Conservation (phyloP, 2,329 filamentous ascomycete species). For the Stagonosporopsis chrysanthemi region DNA sequence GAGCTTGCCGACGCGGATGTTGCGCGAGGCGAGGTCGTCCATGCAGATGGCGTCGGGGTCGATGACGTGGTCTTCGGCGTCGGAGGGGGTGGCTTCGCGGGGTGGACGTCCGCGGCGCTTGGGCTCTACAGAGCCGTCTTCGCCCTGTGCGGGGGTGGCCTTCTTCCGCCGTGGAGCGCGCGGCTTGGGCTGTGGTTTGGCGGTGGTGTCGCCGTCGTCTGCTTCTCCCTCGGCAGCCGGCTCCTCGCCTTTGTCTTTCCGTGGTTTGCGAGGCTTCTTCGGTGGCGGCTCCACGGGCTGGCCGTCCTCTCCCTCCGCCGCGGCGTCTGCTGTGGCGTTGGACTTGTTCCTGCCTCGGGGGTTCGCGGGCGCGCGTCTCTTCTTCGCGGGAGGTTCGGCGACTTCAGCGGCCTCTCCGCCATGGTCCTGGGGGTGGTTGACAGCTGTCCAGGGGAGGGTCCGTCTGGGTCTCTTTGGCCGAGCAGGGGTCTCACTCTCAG, state of each 20-base stretch:
- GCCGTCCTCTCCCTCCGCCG: conserved; percentile 21
- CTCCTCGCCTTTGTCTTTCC: conserved; percentile 34
- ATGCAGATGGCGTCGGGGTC: conserved; percentile 74
- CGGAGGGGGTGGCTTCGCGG: conserved; percentile 47
- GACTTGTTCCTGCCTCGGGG: conserved; percentile 20
- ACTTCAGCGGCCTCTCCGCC: conserved; percentile 17
- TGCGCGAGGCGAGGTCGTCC: conserved; percentile 73
- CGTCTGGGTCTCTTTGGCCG: conserved; percentile 17
- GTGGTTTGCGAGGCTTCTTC: conserved; percentile 42
- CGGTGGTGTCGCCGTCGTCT: conserved; percentile 22
- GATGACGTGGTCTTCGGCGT: conserved; percentile 56
- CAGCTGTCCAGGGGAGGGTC: conserved; percentile 38
- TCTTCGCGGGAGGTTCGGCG: conserved; percentile 19
- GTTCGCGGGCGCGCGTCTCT: conserved; percentile 24
- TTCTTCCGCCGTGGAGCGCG: conserved; percentile 21
- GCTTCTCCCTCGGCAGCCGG: conserved; percentile 13
- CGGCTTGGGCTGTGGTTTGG: conserved; percentile 24
- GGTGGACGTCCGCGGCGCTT: conserved; percentile 38
- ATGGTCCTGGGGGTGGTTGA: conserved; percentile 35
- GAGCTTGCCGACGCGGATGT: conserved; percentile 71
- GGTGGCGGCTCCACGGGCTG: conserved; percentile 19
- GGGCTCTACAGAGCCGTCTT: conserved; percentile 24
- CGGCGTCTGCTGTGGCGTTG: conserved; percentile 4
- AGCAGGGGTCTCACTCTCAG: conserved; percentile 7
- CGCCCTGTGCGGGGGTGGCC: conserved; percentile 1